Conservation (phyloP, 495 filamentous ascomycete species). For the Aspergillus asperescens region DNA sequence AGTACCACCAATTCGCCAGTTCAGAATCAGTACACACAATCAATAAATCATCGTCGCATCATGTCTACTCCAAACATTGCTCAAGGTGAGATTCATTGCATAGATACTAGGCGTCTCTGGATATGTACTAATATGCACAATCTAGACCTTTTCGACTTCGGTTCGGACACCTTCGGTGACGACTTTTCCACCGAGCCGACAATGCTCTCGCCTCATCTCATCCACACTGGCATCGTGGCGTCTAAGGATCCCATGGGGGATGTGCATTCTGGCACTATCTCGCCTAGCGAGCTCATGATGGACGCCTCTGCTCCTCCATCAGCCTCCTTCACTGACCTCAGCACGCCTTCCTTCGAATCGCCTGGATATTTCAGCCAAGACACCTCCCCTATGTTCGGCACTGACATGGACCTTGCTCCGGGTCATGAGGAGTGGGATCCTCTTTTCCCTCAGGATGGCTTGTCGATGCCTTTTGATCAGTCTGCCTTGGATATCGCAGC, state of each 20-base stretch:
- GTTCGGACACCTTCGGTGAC: conserved; percentile 20
- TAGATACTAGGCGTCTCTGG: not conserved
- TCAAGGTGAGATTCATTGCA: conserved; percentile 21
- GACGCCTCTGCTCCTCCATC: conserved; percentile 79
- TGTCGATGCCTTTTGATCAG: conserved; percentile 37
- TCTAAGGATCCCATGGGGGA: conserved; percentile 29
- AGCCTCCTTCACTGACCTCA: conserved; percentile 74
- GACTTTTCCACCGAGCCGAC: conserved; percentile 25
- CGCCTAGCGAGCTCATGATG: conserved; percentile 76
- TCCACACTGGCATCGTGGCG: conserved; percentile 24
- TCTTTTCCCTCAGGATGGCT: conserved; percentile 58
- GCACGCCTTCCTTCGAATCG: conserved; percentile 75
- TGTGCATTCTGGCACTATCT: conserved; percentile 59
- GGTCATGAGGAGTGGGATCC: conserved; percentile 41
- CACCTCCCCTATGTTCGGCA: conserved; percentile 60
- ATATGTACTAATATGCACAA: not conserved
- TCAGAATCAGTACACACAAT: conserved; percentile 24
- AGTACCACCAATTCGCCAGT: conserved; percentile 26
- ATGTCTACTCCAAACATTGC: conserved; percentile 41
- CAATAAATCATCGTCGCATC: conserved; percentile 27
- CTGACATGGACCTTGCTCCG: conserved; percentile 31
- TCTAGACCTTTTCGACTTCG: conserved; percentile 28
- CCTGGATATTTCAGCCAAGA: conserved; percentile 63
- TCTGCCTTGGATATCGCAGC: conserved; percentile 28
- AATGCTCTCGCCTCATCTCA: conserved; percentile 25